phyloP scores from a whole-genome alignment of 257 asterid species.

The Jaltomata sinuosa region DNA sequence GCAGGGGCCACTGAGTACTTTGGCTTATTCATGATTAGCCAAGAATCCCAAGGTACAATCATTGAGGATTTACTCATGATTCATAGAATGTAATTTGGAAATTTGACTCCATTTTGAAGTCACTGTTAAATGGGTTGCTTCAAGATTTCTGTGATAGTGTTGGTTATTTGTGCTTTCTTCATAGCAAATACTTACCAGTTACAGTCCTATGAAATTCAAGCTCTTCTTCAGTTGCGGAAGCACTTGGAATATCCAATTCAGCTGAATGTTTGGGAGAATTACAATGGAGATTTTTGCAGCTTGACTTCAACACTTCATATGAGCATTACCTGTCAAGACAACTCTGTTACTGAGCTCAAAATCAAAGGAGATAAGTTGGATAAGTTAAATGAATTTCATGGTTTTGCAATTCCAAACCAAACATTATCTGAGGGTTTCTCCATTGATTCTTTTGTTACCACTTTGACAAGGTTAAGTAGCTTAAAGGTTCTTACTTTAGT shows the following conservation, averaged over 20 bases:
- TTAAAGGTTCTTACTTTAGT: conserved; percentile 71
- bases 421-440: conserved; percentile 69
- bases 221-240: conserved; percentile 86
- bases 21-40: background rate
- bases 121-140: conserved; percentile 32
- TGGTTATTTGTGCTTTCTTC: conserved; percentile 40
- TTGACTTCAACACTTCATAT: conserved; percentile 46
- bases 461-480: conserved; percentile 63
- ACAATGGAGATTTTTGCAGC: conserved; percentile 51
- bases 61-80: background rate
- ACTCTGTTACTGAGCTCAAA: conserved; percentile 73
- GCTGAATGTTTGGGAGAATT: conserved; percentile 45
- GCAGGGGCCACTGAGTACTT: background rate
- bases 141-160: conserved; percentile 10
- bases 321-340: conserved; percentile 56
- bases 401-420: conserved; percentile 54
- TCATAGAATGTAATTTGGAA: background rate
- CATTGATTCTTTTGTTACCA: conserved; percentile 76
- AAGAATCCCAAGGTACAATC: background rate
- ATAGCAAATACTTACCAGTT: conserved; percentile 43
- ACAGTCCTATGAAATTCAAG: conserved; percentile 54
- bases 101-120: background rate
- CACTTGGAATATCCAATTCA: conserved; percentile 67
- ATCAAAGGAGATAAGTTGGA: conserved; percentile 60
- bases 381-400: conserved; percentile 42